phyloP scores from a whole-genome alignment of 2,329 filamentous ascomycete genomes.

The Talaromyces sp. region DNA sequence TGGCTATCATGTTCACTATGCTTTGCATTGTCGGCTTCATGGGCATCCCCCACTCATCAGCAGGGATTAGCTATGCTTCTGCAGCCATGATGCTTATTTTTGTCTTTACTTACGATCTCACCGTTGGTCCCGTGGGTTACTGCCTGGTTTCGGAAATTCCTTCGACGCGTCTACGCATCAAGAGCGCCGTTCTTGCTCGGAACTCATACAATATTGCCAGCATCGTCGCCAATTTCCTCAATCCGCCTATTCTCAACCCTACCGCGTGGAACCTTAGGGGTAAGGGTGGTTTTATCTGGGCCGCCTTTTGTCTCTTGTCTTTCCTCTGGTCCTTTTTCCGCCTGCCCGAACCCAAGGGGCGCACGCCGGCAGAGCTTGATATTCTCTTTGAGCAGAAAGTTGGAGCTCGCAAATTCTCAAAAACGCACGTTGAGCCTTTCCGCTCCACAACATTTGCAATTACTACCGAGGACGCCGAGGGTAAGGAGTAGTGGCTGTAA shows the following conservation, averaged over 20 bases:
- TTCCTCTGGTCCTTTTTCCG: slow-evolving; percentile 40
- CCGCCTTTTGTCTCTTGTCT: slow-evolving; percentile 32
- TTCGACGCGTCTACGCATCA: slow-evolving; percentile 53
- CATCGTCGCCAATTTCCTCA: slow-evolving; percentile 45
- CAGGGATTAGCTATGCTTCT: slow-evolving; percentile 26
- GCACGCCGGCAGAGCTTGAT: slow-evolving; percentile 43
- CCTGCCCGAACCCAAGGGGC: slow-evolving; percentile 40
- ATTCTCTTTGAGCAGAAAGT: slow-evolving; percentile 40
- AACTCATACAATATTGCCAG: slow-evolving; percentile 50
- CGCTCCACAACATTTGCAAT: slow-evolving; percentile 12
- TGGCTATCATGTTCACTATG: slow-evolving; percentile 29
- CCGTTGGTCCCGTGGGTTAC: slow-evolving; percentile 55
- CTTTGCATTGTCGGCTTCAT: slow-evolving; percentile 31
- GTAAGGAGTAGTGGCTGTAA: neutral
- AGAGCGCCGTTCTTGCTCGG: slow-evolving; percentile 54
- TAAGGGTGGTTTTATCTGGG: slow-evolving; percentile 42
- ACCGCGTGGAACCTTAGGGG: slow-evolving; percentile 39
- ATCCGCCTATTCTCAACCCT: slow-evolving; percentile 34
- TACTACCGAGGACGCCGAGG: slow-evolving; percentile 4
- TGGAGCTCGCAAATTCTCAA: slow-evolving; percentile 29
- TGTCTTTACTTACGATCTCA: slow-evolving; percentile 54
- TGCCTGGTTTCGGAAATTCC: slow-evolving; percentile 53
- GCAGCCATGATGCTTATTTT: slow-evolving; percentile 52
- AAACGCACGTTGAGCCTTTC: slow-evolving; percentile 33
- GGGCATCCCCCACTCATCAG: slow-evolving; percentile 9